phyloP scores from a whole-genome alignment of 192 early-diverging fungal genomes.

The Umbelopsis ramanniana region DNA sequence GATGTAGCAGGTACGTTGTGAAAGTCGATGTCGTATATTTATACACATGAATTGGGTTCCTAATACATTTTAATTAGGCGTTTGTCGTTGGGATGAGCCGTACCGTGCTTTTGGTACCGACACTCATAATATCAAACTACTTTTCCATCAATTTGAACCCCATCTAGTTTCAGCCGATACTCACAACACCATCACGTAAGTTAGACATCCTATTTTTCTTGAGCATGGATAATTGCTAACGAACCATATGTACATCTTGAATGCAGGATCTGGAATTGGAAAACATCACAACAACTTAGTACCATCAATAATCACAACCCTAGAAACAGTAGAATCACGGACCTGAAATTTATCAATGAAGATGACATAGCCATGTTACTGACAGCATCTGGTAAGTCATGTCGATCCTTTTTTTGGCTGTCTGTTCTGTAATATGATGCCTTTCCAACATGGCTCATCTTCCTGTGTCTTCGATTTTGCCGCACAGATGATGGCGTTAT shows the following conservation, averaged over 20 bases:
- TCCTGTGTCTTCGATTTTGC: conserved; percentile 10
- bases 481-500: conserved; percentile 75
- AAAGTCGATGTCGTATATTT: not conserved
- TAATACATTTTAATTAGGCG: conserved; percentile 34
- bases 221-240: not conserved
- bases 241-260: not conserved
- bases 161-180: conserved; percentile 81
- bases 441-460: no score
- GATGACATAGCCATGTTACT: conserved; percentile 84
- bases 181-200: conserved; percentile 67
- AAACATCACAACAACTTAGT: conserved; percentile 62
- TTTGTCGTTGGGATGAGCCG: conserved; percentile 62
- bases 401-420: not conserved
- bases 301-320: conserved; percentile 75
- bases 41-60: no score
- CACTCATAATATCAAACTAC: conserved; percentile 52
- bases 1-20: conserved; percentile 53
- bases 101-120: conserved; percentile 56
- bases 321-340: conserved; percentile 66
- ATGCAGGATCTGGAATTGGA: conserved; percentile 76
- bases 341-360: conserved; percentile 90
- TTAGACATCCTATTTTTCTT: not conserved
- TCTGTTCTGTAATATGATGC: not conserved
- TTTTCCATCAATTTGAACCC: conserved; percentile 87
- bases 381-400: conserved; percentile 73